A percentile compares a stretch with the other conserved stretches of the same genome.
Conservation (phyloP, 2,329 filamentous ascomycete genomes). For the Diaporthe vaccinii region DNA sequence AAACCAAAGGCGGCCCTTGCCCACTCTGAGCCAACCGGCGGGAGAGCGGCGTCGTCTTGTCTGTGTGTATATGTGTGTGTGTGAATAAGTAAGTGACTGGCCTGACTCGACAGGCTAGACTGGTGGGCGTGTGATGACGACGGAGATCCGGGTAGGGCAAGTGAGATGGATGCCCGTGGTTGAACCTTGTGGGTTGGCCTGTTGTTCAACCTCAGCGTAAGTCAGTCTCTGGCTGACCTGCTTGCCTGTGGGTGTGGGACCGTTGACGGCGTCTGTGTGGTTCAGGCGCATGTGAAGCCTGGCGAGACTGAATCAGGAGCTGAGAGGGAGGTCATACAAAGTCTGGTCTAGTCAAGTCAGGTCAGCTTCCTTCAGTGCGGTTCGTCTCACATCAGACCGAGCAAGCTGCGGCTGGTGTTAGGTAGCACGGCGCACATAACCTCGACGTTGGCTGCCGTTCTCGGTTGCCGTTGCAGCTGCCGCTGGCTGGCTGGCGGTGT, state of each 20-base stretch:
- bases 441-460: conserved; percentile 23
- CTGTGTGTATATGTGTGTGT: neutral
- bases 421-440: neutral
- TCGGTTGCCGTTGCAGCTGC: conserved; percentile 15
- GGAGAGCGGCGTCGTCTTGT: neutral
- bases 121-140: neutral
- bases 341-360: conserved; percentile 1
- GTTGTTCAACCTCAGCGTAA: neutral
- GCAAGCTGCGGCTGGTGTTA: neutral
- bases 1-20: conserved; percentile 12
- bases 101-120: conserved; percentile 13
- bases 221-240: neutral
- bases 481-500: conserved; percentile 17
- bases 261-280: neutral
- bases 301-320: conserved; percentile 24
- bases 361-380: neutral
- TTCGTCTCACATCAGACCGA: conserved; percentile 20
- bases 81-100: neutral
- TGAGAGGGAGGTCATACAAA: conserved; percentile 24
- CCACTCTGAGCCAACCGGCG: conserved; percentile 15
- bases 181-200: conserved; percentile 23
- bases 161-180: neutral
- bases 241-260: conserved; percentile 6
- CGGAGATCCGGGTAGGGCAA: neutral
- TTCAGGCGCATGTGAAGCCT: conserved; percentile 21